Conservation (phyloP, 1,139 yeast species). For the Hemisphaericaspora xylanilytica region DNA sequence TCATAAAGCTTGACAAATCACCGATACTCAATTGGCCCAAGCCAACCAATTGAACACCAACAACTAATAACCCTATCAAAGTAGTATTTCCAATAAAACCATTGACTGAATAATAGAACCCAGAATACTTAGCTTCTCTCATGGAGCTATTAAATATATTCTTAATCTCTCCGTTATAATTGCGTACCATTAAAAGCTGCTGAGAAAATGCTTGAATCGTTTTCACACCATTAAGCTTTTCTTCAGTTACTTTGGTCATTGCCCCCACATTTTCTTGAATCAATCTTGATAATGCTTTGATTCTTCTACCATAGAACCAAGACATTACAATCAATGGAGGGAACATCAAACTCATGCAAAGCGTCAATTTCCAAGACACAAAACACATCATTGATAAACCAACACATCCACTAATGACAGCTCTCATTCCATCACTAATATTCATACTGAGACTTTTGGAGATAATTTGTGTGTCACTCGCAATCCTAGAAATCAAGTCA, state of each 20-base stretch:
- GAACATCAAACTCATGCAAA: conserved; percentile 70
- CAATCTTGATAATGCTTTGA: conserved; percentile 69
- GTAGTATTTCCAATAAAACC: conserved; percentile 81
- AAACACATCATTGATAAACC: conserved; percentile 86
- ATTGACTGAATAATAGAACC: conserved; percentile 73
- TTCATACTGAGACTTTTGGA: conserved; percentile 85
- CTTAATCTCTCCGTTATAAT: conserved; percentile 64
- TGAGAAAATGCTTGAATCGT: conserved; percentile 91
- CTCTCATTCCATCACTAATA: conserved; percentile 85
- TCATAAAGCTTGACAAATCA: conserved; percentile 86
- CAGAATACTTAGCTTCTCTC: conserved; percentile 76
- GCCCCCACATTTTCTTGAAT: conserved; percentile 86
- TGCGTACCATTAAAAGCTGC: conserved; percentile 54
- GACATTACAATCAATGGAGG: conserved; percentile 83
- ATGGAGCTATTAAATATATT: conserved; percentile 72
- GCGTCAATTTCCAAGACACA: conserved; percentile 77
- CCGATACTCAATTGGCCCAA: conserved; percentile 76
- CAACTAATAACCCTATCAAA: conserved; percentile 68
- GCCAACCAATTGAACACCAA: conserved; percentile 78
- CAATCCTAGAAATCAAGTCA: conserved; percentile 82
- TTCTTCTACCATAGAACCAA: conserved; percentile 72
- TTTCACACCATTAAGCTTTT: conserved; percentile 78
- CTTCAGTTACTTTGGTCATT: conserved; percentile 87
- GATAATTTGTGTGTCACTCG: conserved; percentile 88
- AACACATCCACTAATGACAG: conserved; percentile 73